These are phyloP conservation scores for Kodamaea arcana DNA, from an alignment of 1,139 yeast genomes.

Conservation along the genomic window DNA sequence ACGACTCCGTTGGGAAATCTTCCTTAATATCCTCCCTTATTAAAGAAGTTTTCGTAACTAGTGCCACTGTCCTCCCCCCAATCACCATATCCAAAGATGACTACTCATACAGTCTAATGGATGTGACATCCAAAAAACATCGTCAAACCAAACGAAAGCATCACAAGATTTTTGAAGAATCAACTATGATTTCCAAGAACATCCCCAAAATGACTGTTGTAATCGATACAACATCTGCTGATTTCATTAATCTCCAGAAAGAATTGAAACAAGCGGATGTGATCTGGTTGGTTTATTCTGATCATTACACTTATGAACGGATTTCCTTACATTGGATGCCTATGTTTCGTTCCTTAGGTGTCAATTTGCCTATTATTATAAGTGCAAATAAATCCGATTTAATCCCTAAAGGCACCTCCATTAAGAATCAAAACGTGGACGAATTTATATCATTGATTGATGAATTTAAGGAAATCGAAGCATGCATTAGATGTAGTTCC, in stretches of 20 bases:
- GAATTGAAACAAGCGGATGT: constrained; percentile 87
- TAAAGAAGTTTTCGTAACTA: constrained; percentile 63
- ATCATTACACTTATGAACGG: constrained; percentile 90
- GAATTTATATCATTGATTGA: constrained; percentile 83
- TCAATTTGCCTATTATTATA: constrained; percentile 84
- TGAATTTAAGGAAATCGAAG: constrained; percentile 91
- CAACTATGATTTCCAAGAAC: constrained; percentile 28
- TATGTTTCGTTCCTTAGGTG: constrained; percentile 84
- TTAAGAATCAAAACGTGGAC: constrained; percentile 47
- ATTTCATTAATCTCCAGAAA: constrained; percentile 54
- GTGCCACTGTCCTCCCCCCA: constrained; percentile 52
- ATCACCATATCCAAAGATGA: constrained; percentile 58
- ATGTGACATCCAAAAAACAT: constrained; percentile 10
- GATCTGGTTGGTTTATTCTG: constrained; percentile 88
- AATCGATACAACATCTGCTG: constrained; percentile 75
- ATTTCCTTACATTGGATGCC: constrained; percentile 94
- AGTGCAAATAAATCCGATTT: constrained; percentile 81
- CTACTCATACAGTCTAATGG: constrained; percentile 24
- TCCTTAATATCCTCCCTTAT: constrained; percentile 73
- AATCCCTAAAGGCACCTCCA: constrained; percentile 14
- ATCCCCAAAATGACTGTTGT: constrained; percentile 68
- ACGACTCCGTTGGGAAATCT: constrained; percentile 85
- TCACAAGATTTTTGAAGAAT: constrained; percentile 4
- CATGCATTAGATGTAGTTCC: constrained; percentile 86
- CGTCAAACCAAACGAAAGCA: constrained; percentile 1